Conservation (phyloP, 2,329 filamentous ascomycete species). For the Cladophialophora yegresii region DNA sequence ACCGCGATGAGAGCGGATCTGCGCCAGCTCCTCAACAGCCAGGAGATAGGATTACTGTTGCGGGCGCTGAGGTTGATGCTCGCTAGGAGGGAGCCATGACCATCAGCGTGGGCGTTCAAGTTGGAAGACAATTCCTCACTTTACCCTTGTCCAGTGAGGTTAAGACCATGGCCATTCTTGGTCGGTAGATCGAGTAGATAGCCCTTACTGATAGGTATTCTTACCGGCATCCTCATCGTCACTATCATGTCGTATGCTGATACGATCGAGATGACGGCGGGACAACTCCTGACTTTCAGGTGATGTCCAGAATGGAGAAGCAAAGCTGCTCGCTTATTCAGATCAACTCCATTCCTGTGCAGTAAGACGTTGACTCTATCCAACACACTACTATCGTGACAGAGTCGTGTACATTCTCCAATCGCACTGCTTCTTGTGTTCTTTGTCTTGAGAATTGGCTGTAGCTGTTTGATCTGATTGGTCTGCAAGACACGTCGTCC, state of each 20-base stretch:
- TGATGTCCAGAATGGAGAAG: neutral
- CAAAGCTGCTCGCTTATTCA: neutral
- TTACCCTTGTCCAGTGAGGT: neutral
- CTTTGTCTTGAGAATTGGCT: neutral
- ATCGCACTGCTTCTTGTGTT: neutral
- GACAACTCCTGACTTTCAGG: neutral
- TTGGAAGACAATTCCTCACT: neutral
- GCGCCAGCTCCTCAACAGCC: conserved; percentile 1
- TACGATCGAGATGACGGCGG: neutral
- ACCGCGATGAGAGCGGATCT: neutral
- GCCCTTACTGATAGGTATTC: neutral
- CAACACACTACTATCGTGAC: neutral
- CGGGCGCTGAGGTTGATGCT: neutral
- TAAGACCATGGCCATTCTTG: neutral
- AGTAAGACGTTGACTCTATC: neutral
- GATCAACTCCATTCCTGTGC: neutral
- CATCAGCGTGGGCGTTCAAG: neutral
- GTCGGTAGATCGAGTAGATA: conserved; percentile 3
- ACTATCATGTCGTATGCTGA: neutral
- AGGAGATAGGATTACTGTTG: neutral
- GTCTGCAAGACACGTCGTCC: neutral
- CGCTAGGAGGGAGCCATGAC: neutral
- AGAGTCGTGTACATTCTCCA: neutral
- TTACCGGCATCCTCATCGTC: neutral
- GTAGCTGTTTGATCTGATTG: neutral